phyloP scores from a whole-genome alignment of 148 eudicot species.

The Oxyria digyna region DNA sequence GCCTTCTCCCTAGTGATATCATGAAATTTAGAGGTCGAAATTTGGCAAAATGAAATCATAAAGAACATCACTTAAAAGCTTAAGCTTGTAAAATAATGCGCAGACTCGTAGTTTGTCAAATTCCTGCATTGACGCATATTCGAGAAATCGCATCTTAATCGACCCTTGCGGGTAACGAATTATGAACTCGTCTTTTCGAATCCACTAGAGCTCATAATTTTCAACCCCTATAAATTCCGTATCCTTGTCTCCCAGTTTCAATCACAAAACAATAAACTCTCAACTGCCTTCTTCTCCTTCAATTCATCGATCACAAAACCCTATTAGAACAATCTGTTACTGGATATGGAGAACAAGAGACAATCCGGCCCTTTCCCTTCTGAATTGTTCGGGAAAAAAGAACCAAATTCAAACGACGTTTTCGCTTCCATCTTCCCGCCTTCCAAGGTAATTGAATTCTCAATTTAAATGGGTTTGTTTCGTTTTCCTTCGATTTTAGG shows the following conservation, averaged over 20 bases:
- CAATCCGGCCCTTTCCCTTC: slow-evolving; percentile 30
- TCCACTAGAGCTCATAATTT: neutral
- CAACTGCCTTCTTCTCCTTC: neutral
- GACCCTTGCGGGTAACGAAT: neutral
- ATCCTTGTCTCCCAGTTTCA: neutral
- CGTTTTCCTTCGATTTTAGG: too few relatives aligned
- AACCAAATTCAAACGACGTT: slow-evolving; percentile 28
- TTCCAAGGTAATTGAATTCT: slow-evolving; percentile 25
- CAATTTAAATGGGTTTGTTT: neutral
- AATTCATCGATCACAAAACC: neutral
- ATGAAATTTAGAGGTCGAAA: too few relatives aligned
- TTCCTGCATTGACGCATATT: neutral
- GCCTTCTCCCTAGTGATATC: too few relatives aligned
- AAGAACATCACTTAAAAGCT: too few relatives aligned
- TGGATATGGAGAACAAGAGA: slow-evolving; percentile 39
- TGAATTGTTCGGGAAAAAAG: slow-evolving; percentile 59
- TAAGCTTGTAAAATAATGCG: too few relatives aligned
- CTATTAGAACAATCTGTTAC: neutral
- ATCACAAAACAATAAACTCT: neutral
- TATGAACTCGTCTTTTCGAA: neutral
- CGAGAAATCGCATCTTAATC: neutral
- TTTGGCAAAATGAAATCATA: too few relatives aligned
- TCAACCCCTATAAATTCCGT: neutral
- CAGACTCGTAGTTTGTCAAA: neutral
- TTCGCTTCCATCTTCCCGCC: slow-evolving; percentile 45